Percentiles rank a stretch among this genome's conserved stretches.
Evolutionary conservation across 2,329 filamentous ascomycete genomes (phyloP).

Genomic region (Epicoccum nigrum): DNA sequence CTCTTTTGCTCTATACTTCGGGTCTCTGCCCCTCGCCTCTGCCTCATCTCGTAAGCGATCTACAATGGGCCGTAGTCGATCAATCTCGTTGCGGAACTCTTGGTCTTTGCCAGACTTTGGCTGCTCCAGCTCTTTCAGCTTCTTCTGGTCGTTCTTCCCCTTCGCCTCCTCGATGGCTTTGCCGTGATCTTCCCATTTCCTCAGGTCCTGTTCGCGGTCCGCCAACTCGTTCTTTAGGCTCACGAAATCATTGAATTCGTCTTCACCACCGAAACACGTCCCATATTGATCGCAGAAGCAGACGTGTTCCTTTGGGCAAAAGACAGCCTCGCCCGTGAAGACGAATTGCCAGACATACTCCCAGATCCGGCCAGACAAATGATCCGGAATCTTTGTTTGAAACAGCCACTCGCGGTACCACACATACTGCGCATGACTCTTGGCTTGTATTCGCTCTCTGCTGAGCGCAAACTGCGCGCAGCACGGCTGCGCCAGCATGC

Average conservation of each 20-base stretch:
- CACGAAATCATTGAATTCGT: constrained; percentile 57
- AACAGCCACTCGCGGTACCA: constrained; percentile 67
- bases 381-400: constrained; percentile 61
- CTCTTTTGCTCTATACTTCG: constrained; percentile 58
- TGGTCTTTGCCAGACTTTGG: constrained; percentile 50
- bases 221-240: constrained; percentile 52
- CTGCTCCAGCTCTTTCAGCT: constrained; percentile 39
- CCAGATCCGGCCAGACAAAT: constrained; percentile 64
- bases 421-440: constrained; percentile 60
- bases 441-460: constrained; percentile 60
- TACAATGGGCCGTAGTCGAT: constrained; percentile 52
- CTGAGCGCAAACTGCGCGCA: constrained; percentile 69
- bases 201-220: constrained; percentile 51
- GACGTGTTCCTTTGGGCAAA: constrained; percentile 59
- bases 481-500: constrained; percentile 64
- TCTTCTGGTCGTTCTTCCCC: constrained; percentile 37
- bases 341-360: constrained; percentile 70
- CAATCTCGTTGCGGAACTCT: constrained; percentile 54
- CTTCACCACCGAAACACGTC: constrained; percentile 62
- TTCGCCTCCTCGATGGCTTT: constrained; percentile 45
- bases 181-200: constrained; percentile 51
- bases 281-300: constrained; percentile 71
- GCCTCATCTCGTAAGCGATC: constrained; percentile 53
- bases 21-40: constrained; percentile 58
- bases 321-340: constrained; percentile 59